Percentiles rank a stretch among this genome's conserved stretches.
Conservation (phyloP, 371 early-diverging fungal species). For the Phascolomyces articulosus region DNA sequence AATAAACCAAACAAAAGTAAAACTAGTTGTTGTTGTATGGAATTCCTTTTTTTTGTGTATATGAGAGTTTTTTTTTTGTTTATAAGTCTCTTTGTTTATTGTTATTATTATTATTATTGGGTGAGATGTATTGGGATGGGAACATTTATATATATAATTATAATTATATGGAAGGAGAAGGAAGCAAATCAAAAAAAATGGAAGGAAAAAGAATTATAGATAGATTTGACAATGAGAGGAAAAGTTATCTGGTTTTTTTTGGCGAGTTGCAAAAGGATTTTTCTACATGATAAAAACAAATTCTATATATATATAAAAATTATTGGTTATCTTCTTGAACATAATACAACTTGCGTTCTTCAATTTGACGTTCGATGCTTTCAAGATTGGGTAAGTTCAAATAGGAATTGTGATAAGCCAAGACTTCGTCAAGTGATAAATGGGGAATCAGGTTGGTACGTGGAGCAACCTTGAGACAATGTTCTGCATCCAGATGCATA, state of each 20-base stretch:
- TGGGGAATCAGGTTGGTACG: conserved; percentile 55
- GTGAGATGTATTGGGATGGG: too few species aligned
- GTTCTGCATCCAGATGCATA: conserved; percentile 83
- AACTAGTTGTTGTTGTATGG: neutral
- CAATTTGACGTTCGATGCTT: conserved; percentile 48
- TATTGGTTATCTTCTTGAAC: conserved; percentile 54
- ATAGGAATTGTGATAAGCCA: conserved; percentile 44
- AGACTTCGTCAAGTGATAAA: conserved; percentile 45
- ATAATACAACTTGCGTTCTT: conserved; percentile 48
- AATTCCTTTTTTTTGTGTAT: neutral
- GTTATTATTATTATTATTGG: too few species aligned
- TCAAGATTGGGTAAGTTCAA: conserved; percentile 49
- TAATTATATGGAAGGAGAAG: too few species aligned
- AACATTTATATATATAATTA: too few species aligned
- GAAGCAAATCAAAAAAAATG: too few species aligned
- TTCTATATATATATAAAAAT: neutral
- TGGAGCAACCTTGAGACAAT: conserved; percentile 85
- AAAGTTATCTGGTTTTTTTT: too few species aligned
- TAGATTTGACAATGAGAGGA: too few species aligned
- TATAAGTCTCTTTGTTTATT: neutral
- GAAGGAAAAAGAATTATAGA: too few species aligned
- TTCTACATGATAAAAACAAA: too few species aligned
- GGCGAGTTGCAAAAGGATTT: too few species aligned
- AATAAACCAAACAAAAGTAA: conserved; percentile 6
- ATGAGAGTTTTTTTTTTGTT: neutral